Evolutionary conservation across 2,329 filamentous ascomycete species (phyloP).

Genomic region (Colletotrichum somersetense): DNA sequence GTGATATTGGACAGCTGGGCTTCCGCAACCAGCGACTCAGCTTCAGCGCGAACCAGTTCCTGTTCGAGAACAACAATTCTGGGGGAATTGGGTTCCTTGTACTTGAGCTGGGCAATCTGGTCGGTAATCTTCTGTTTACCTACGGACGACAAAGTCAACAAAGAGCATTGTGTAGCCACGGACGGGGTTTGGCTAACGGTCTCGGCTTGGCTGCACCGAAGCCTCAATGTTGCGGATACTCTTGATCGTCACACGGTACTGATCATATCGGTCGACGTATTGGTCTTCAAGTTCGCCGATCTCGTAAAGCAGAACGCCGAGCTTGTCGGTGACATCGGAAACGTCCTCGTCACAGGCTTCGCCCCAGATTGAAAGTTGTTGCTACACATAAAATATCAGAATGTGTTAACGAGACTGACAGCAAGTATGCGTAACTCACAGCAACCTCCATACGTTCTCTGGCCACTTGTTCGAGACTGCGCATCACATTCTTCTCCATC

Average conservation of each 20-base stretch:
- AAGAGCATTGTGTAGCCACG: background rate
- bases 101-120: slow-evolving; percentile 98
- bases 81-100: slow-evolving; percentile 98
- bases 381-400: slow-evolving; percentile 63
- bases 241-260: slow-evolving; percentile 99
- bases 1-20: slow-evolving; percentile 99
- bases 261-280: slow-evolving; percentile 98
- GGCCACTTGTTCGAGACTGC: slow-evolving; percentile 94
- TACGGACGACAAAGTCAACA: slow-evolving; percentile 53
- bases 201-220: slow-evolving; percentile 96
- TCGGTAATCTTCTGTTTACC: slow-evolving; percentile 99
- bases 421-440: slow-evolving; percentile 67
- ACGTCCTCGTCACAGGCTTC: slow-evolving; percentile 97
- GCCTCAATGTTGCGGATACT: slow-evolving; percentile 99
- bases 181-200: slow-evolving; percentile 73
- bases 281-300: slow-evolving; percentile 98
- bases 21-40: slow-evolving; percentile 98
- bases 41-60: slow-evolving; percentile 97
- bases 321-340: slow-evolving; percentile 98
- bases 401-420: background rate
- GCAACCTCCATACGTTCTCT: slow-evolving; percentile 98
- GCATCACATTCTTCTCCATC: slow-evolving; percentile 99
- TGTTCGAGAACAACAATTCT: slow-evolving; percentile 98
- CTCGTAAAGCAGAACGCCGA: slow-evolving; percentile 97
- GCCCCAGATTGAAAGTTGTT: slow-evolving; percentile 99